These are phyloP conservation scores for Cucurbita maxima DNA, from an alignment of 306 rosid species.

Conservation along the genomic window DNA sequence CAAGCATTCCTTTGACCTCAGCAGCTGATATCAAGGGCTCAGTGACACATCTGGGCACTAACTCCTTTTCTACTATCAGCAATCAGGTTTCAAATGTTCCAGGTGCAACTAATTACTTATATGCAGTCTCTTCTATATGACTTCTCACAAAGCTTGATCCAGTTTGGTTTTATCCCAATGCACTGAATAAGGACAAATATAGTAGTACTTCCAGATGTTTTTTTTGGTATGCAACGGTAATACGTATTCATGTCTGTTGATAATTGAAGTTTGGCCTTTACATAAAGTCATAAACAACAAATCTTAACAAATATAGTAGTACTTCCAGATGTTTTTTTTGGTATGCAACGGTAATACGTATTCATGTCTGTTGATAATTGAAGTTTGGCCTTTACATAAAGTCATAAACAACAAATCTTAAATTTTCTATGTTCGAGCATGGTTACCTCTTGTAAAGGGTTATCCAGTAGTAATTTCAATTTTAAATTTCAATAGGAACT, in stretches of 20 bases:
- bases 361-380: neutral
- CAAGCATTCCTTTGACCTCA: conserved; percentile 34
- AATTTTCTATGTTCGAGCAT: neutral
- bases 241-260: neutral
- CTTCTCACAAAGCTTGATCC: neutral
- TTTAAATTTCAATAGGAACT: neutral
- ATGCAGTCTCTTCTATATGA: neutral
- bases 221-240: neutral
- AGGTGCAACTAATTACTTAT: conserved; percentile 25
- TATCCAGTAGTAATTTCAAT: neutral
- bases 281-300: neutral
- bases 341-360: neutral
- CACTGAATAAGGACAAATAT: neutral
- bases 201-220: neutral
- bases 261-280: neutral
- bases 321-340: neutral
- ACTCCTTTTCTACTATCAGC: conserved; percentile 26
- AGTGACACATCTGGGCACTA: conserved; percentile 34
- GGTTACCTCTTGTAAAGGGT: neutral
- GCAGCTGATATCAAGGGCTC: conserved; percentile 29
- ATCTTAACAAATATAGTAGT: neutral
- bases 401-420: neutral
- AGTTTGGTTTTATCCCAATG: neutral
- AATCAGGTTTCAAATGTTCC: conserved; percentile 31
- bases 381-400: neutral